Conservation (phyloP, 2,329 filamentous ascomycete genomes). For the Aureobasidium zeae region DNA sequence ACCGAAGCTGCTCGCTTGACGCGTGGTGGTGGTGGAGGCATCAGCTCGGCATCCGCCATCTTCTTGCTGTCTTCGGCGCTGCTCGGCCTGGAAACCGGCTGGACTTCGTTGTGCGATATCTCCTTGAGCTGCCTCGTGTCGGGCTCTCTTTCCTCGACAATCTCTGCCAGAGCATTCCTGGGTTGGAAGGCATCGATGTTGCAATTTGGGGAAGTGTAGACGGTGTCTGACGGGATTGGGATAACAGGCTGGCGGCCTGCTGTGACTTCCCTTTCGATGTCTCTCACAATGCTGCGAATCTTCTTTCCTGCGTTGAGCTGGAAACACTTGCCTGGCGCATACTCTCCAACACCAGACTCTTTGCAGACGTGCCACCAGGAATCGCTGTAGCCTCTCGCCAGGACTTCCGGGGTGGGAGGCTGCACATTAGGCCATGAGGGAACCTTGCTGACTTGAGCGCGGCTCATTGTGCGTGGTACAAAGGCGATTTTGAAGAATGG, state of each 20-base stretch:
- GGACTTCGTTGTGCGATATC: slow-evolving; percentile 38
- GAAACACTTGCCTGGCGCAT: slow-evolving; percentile 38
- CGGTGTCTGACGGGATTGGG: slow-evolving; percentile 39
- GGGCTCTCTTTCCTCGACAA: slow-evolving; percentile 33
- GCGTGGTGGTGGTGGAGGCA: slow-evolving; percentile 26
- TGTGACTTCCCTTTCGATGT: slow-evolving; percentile 42
- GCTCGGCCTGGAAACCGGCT: not conserved
- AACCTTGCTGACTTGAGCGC: slow-evolving; percentile 35
- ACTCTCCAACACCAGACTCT: slow-evolving; percentile 42
- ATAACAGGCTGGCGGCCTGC: slow-evolving; percentile 40
- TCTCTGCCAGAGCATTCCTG: slow-evolving; percentile 30
- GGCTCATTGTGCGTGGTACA: slow-evolving; percentile 50
- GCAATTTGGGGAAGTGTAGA: slow-evolving; percentile 39
- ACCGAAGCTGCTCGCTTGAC: slow-evolving; percentile 10
- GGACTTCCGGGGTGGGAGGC: slow-evolving; percentile 35
- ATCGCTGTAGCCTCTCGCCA: slow-evolving; percentile 41
- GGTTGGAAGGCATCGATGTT: slow-evolving; percentile 30
- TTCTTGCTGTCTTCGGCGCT: slow-evolving; percentile 17
- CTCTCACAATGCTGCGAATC: slow-evolving; percentile 41
- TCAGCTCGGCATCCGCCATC: slow-evolving; percentile 26
- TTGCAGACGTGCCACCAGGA: slow-evolving; percentile 44
- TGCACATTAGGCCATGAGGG: slow-evolving; percentile 40
- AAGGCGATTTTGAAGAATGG: slow-evolving; percentile 70
- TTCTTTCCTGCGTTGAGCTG: slow-evolving; percentile 38
- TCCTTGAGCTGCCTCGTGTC: slow-evolving; percentile 35